Percentiles rank a stretch among this genome's conserved stretches.
Evolutionary conservation across 192 early-diverging fungal genomes (phyloP).

Genomic region (Diversispora eburnea): DNA sequence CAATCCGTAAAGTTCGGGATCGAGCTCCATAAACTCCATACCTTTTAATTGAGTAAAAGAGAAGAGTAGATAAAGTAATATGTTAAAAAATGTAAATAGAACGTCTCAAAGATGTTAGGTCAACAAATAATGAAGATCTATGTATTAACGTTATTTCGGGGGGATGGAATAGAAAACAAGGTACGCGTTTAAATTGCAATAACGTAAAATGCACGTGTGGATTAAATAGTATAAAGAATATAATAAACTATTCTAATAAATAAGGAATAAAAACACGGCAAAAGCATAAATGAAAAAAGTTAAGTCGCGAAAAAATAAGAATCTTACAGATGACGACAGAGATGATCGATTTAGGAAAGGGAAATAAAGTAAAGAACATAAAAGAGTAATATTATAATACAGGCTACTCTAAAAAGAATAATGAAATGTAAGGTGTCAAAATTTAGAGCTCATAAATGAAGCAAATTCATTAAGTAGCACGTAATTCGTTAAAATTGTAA

Average conservation of each 20-base stretch:
- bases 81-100: background rate
- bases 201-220: background rate
- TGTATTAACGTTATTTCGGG: too few relatives aligned
- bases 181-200: too few relatives aligned
- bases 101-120: background rate
- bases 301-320: background rate
- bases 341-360: slow-evolving; percentile 7
- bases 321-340: slow-evolving; percentile 8
- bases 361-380: background rate
- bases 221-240: background rate
- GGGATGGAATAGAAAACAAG: too few relatives aligned
- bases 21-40: slow-evolving; percentile 17
- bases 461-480: background rate
- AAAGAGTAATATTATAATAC: background rate
- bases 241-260: background rate
- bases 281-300: background rate
- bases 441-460: background rate
- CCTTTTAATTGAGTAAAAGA: background rate
- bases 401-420: background rate
- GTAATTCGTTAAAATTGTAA: background rate
- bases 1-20: slow-evolving; percentile 25
- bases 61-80: background rate
- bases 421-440: background rate
- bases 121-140: too few relatives aligned
- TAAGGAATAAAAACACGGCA: background rate